phyloP scores from a whole-genome alignment of 2,329 filamentous ascomycete species.

The Elsinoe perseae region DNA sequence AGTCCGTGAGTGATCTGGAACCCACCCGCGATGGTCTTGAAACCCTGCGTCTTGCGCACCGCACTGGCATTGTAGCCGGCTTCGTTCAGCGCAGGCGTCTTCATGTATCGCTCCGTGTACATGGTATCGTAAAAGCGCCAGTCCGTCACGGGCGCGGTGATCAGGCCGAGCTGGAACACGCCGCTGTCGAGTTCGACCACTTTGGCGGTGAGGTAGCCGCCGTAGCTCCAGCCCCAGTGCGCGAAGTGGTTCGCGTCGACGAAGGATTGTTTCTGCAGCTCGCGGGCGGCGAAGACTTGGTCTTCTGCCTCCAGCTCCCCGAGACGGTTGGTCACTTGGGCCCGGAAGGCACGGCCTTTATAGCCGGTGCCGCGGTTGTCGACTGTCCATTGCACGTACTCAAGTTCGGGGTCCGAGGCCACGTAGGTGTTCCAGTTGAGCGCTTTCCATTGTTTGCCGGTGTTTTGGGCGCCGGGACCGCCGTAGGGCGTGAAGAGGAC shows the following conservation, averaged over 20 bases:
- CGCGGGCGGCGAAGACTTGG: slow-evolving; percentile 58
- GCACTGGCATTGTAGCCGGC: slow-evolving; percentile 55
- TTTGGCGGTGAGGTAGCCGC: slow-evolving; percentile 59
- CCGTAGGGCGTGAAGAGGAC: slow-evolving; percentile 62
- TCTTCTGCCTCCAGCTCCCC: slow-evolving; percentile 58
- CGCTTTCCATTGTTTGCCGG: slow-evolving; percentile 48
- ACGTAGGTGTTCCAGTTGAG: slow-evolving; percentile 57
- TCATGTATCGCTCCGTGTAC: slow-evolving; percentile 69
- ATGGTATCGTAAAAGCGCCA: slow-evolving; percentile 65
- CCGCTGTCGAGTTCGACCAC: slow-evolving; percentile 55
- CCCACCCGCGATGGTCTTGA: slow-evolving; percentile 54
- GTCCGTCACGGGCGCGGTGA: slow-evolving; percentile 59
- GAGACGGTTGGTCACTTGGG: slow-evolving; percentile 50
- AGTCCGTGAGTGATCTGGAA: slow-evolving; percentile 59
- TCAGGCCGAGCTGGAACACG: slow-evolving; percentile 55
- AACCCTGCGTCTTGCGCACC: slow-evolving; percentile 51
- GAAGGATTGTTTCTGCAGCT: slow-evolving; percentile 46
- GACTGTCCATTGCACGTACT: slow-evolving; percentile 60
- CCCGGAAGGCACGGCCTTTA: slow-evolving; percentile 56
- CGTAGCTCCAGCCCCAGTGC: slow-evolving; percentile 64
- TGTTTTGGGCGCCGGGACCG: slow-evolving; percentile 56
- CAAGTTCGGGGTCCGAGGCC: slow-evolving; percentile 57
- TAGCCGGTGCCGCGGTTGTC: slow-evolving; percentile 61
- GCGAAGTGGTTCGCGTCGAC: slow-evolving; percentile 53
- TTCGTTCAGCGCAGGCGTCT: slow-evolving; percentile 49